Percentiles rank a stretch among this genome's conserved stretches.
These are phyloP conservation scores for Phytophthora parvispora DNA, from an alignment of 352 stramenopile genomes.

Conservation along the genomic window DNA sequence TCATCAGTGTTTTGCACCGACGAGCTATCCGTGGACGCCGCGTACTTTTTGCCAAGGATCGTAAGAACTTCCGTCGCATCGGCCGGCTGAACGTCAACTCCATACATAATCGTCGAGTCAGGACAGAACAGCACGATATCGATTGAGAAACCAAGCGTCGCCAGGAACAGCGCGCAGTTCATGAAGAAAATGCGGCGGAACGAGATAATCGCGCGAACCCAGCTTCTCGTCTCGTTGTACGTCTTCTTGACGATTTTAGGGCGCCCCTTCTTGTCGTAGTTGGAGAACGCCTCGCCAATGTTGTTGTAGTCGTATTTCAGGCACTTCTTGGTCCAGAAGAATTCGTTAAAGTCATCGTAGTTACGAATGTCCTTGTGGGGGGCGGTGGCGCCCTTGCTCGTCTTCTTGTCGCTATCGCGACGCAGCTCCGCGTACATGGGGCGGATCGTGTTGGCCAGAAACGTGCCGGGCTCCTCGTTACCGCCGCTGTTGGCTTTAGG, in stretches of 20 bases:
- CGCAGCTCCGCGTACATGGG: slow-evolving; percentile 83
- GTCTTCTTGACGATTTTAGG: slow-evolving; percentile 88
- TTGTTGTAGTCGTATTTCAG: slow-evolving; percentile 78
- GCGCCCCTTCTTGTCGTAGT: slow-evolving; percentile 83
- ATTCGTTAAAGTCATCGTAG: slow-evolving; percentile 92
- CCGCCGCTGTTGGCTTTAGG: slow-evolving; percentile 58
- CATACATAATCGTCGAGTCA: slow-evolving; percentile 84
- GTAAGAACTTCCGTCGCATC: slow-evolving; percentile 28
- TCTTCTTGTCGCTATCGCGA: slow-evolving; percentile 89
- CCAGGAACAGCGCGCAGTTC: slow-evolving; percentile 80
- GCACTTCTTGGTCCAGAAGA: slow-evolving; percentile 89
- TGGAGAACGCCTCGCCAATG: slow-evolving; percentile 74
- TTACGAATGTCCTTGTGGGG: slow-evolving; percentile 83
- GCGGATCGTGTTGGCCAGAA: slow-evolving; percentile 73
- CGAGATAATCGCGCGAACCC: slow-evolving; percentile 75
- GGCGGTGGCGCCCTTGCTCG: slow-evolving; percentile 72
- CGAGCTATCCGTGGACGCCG: slow-evolving; percentile 34
- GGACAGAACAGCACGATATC: slow-evolving; percentile 85
- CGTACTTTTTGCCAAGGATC: slow-evolving; percentile 73
- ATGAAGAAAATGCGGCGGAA: slow-evolving; percentile 90
- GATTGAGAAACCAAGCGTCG: slow-evolving; percentile 71
- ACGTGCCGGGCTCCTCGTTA: slow-evolving; percentile 70
- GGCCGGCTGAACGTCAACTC: slow-evolving; percentile 55
- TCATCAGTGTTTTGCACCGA: slow-evolving; percentile 39
- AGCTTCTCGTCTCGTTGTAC: slow-evolving; percentile 81